Conservation (phyloP, 768 basidiomycete genomes). For the Wakefieldia striispora region DNA sequence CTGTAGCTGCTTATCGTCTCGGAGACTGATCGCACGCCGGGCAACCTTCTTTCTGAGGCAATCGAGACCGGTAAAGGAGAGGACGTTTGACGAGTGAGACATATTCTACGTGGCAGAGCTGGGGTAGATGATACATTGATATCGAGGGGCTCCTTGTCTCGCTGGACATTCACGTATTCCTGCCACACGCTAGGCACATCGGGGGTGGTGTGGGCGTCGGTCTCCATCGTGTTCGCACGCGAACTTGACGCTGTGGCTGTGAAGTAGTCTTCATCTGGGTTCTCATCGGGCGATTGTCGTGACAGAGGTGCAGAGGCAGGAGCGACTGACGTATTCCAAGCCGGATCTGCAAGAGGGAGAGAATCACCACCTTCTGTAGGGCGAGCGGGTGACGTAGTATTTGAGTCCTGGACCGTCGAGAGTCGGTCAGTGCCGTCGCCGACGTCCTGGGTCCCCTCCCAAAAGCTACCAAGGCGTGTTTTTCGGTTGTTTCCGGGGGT, state of each 20-base stretch:
- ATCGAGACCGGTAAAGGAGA: constrained; percentile 55
- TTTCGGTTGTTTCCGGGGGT: constrained; percentile 54
- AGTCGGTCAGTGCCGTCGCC: constrained; percentile 33
- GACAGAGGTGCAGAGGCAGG: constrained; percentile 18
- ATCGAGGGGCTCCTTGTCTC: constrained; percentile 30
- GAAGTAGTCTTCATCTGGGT: constrained; percentile 32
- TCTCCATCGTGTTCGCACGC: constrained; percentile 22
- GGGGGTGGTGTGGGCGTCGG: constrained; percentile 5
- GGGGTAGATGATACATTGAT: constrained; percentile 40
- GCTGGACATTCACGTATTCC: constrained; percentile 24
- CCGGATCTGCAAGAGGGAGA: constrained; percentile 4
- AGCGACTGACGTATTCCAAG: constrained; percentile 3
- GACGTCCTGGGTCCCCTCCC: constrained; percentile 74
- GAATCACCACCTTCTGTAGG: constrained; percentile 6
- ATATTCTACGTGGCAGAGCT: constrained; percentile 49
- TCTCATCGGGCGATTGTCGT: constrained; percentile 24
- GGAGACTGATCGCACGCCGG: constrained; percentile 33
- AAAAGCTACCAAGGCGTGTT: constrained; percentile 64
- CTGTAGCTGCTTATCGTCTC: constrained; percentile 34
- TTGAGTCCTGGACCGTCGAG: constrained; percentile 25
- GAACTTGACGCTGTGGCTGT: constrained; percentile 27
- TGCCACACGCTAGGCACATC: constrained; percentile 26
- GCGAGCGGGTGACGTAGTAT: constrained; percentile 21
- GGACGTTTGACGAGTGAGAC: constrained; percentile 60
- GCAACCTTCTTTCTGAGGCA: constrained; percentile 30